phyloP scores from a whole-genome alignment of 192 early-diverging fungal genomes.

The Backusella circina region DNA sequence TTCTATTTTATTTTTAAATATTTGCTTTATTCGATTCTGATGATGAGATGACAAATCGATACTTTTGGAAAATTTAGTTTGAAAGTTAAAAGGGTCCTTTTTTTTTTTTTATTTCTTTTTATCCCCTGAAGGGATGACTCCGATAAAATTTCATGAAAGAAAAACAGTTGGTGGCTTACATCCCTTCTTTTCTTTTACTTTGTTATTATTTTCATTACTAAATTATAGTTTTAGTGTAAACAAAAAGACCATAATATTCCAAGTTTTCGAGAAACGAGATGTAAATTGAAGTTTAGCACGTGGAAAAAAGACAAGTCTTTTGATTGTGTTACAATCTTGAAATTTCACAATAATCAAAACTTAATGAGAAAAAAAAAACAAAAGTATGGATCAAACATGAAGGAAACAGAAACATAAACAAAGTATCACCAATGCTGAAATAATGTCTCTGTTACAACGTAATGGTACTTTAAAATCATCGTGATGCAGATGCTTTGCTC shows the following conservation, averaged over 20 bases:
- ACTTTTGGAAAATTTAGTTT: background rate
- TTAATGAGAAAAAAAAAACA: background rate
- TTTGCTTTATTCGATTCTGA: background rate
- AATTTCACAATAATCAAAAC: background rate
- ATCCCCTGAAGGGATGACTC: background rate
- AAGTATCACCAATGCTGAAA: background rate
- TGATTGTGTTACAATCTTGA: background rate
- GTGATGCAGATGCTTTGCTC: background rate
- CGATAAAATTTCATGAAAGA: background rate
- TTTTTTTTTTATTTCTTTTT: background rate
- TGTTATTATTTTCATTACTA: background rate
- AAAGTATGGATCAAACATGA: background rate
- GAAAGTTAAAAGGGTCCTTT: background rate
- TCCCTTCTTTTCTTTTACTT: background rate
- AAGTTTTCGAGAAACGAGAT: background rate
- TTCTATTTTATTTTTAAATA: background rate
- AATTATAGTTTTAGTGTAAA: background rate
- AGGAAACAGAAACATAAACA: background rate
- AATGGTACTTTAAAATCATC: background rate
- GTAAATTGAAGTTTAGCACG: background rate
- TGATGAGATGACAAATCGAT: background rate
- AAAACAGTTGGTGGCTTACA: background rate
- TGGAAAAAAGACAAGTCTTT: background rate
- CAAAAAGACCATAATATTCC: background rate
- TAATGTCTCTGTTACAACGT: background rate